Percentiles rank a stretch among this genome's conserved stretches.
Conservation (phyloP, 2,329 filamentous ascomycete genomes). For the Exserohilum rostratum region DNA sequence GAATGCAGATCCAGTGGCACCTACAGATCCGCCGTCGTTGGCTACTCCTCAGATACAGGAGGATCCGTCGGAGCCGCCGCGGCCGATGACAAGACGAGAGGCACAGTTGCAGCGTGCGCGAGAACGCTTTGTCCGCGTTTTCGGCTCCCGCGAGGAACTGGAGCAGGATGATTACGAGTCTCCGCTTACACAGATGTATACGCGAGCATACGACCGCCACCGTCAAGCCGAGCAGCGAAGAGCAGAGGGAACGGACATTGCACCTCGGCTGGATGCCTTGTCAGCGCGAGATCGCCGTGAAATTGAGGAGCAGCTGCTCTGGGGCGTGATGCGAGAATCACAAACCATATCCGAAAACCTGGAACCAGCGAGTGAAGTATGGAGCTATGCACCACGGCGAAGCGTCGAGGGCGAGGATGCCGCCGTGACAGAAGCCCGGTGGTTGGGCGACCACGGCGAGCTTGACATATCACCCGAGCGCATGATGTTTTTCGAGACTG, state of each 20-base stretch:
- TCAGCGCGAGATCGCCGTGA: constrained; percentile 35
- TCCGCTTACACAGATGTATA: constrained; percentile 57
- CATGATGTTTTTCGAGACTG: neutral
- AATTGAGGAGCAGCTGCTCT: constrained; percentile 41
- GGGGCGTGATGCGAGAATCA: constrained; percentile 42
- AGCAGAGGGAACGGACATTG: constrained; percentile 26
- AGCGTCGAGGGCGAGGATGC: neutral
- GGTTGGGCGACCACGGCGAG: neutral
- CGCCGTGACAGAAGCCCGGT: neutral
- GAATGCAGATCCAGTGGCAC: constrained; percentile 10
- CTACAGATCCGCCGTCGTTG: neutral
- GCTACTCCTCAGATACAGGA: constrained; percentile 9
- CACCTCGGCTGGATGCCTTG: constrained; percentile 28
- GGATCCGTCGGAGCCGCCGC: constrained; percentile 11
- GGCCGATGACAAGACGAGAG: constrained; percentile 24
- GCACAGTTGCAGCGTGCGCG: constrained; percentile 29
- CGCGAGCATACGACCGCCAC: constrained; percentile 52
- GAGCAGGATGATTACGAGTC: constrained; percentile 56
- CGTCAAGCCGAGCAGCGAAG: constrained; percentile 49
- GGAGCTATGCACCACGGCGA: constrained; percentile 26
- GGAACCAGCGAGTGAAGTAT: constrained; percentile 27
- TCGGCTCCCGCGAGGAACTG: constrained; percentile 56
- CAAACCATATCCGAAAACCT: constrained; percentile 14
- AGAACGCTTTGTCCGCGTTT: constrained; percentile 47
- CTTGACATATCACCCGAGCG: neutral